phyloP scores from a whole-genome alignment of 768 basidiomycete genomes.

The Trametes maxima region DNA sequence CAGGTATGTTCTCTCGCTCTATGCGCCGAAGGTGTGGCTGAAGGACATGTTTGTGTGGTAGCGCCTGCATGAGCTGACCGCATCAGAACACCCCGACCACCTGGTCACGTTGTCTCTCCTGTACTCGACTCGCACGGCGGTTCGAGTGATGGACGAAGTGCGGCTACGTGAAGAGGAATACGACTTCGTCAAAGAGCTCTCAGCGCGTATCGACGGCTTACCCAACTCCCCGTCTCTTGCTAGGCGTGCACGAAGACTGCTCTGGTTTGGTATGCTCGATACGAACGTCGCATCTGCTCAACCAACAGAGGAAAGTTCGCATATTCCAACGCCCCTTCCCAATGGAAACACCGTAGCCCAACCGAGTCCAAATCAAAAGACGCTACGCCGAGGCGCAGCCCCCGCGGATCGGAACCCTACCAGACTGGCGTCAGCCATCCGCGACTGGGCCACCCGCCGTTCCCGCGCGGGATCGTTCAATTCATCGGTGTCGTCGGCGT shows the following conservation, averaged over 20 bases:
- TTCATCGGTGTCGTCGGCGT: constrained; percentile 19
- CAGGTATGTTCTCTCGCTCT: constrained; percentile 50
- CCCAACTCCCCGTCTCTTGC: constrained; percentile 58
- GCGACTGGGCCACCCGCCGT: constrained; percentile 45
- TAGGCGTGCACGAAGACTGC: constrained; percentile 70
- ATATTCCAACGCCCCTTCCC: neutral
- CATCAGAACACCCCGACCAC: constrained; percentile 70
- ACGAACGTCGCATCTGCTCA: neutral
- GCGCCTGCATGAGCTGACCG: constrained; percentile 72
- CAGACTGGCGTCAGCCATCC: constrained; percentile 38
- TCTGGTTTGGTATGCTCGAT: constrained; percentile 47
- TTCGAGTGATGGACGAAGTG: constrained; percentile 82
- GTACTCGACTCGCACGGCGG: constrained; percentile 67
- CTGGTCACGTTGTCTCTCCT: constrained; percentile 65
- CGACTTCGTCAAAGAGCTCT: constrained; percentile 65
- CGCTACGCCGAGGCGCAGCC: neutral
- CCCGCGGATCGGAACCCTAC: neutral
- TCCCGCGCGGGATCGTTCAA: constrained; percentile 39
- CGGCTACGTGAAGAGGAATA: constrained; percentile 88
- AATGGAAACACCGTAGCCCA: neutral
- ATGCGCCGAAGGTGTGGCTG: neutral
- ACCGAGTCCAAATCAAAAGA: neutral
- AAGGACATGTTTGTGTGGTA: constrained; percentile 35
- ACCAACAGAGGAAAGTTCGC: neutral
- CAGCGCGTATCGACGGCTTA: constrained; percentile 60